Evolutionary conservation across 2,329 filamentous ascomycete genomes (phyloP).

Genomic region (Dothideomycetes sp.): DNA sequence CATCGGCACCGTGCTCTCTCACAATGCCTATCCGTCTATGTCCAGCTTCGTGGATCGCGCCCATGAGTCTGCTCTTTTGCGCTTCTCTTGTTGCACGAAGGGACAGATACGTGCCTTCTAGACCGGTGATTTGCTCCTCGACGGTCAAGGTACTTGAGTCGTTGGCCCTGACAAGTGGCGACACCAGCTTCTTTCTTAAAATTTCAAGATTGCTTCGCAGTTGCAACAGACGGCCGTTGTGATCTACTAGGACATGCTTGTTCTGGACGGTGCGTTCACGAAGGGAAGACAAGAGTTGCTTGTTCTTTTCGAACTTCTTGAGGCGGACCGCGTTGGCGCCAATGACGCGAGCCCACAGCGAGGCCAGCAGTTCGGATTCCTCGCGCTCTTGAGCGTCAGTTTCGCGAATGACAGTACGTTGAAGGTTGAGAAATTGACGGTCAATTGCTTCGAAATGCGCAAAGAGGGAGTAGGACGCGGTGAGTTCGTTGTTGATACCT

Average conservation of each 20-base stretch:
- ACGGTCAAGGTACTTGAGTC: constrained; percentile 60
- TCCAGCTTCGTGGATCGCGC: constrained; percentile 58
- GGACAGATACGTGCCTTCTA: constrained; percentile 70
- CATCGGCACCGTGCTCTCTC: constrained; percentile 4
- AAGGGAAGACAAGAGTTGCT: constrained; percentile 64
- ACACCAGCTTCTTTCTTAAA: constrained; percentile 72
- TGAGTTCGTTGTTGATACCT: constrained; percentile 73
- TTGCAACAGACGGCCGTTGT: constrained; percentile 72
- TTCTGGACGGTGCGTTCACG: constrained; percentile 75
- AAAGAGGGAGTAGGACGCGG: constrained; percentile 70
- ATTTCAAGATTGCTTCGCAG: constrained; percentile 80
- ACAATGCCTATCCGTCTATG: constrained; percentile 8
- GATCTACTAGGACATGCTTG: constrained; percentile 75
- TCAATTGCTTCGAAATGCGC: constrained; percentile 87
- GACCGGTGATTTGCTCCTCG: constrained; percentile 73
- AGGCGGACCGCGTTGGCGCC: constrained; percentile 63
- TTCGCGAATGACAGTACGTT: constrained; percentile 75
- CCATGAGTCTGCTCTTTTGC: constrained; percentile 76
- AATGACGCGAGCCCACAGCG: constrained; percentile 76
- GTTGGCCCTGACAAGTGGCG: constrained; percentile 64
- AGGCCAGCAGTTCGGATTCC: constrained; percentile 70
- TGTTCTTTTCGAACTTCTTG: constrained; percentile 89
- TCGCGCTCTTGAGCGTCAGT: constrained; percentile 67
- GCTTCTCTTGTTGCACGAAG: constrained; percentile 62
- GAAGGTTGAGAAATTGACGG: constrained; percentile 78